Base-by-base conservation (phyloP, 352 stramenopile genomes). In the Pythium myriotylum region DNA sequence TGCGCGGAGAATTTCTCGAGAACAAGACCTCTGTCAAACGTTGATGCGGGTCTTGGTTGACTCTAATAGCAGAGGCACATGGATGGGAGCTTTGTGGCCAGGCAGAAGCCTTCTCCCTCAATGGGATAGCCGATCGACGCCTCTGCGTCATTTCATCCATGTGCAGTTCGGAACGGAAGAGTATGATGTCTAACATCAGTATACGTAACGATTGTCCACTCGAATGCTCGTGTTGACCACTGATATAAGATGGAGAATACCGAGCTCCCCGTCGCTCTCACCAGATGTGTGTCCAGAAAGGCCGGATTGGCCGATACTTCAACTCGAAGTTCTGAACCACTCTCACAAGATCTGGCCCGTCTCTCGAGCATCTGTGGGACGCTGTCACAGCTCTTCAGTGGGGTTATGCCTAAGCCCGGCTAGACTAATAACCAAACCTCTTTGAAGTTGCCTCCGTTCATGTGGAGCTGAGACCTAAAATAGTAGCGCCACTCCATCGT, bases 251-350 rank as follows among this genome's bases (percentile, higher is more conserved):
- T n/a, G 23, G 32, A 33, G 22, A 35, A 17, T 27, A 27, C 0
- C 17, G 13, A n/a, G 16, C 29, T n/a, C 41, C 41, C 41, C 22
- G n/a, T 57, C 37, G 37, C 14, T 47, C 50, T 57, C 50, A 47
- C 26, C 50, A 43, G 29, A 50, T 45, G 14, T n/a, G 33, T 26
- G 14, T 37, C 23, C 24, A 54, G 54, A 52, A 47, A 42, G 42
- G 26, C 14, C 13, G 26, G 14, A 16, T 19, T 27, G 10, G 4
- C 8, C 41, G n/a, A 47, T 59, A 65, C 58, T 65, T 65, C 58
- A 65, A 59, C 58, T 59, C 26, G 19, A 45, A 52, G 12, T 57
- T 65, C 58, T 65, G 58, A 65, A 65, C 55, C 45, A 62, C 19
- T 9, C 8, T 20, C 2, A 13, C 1, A n/a, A 23, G 17, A 19